These are phyloP conservation scores for Triticum dicoccoides DNA, from an alignment of 176 grass and related monocot genomes.

Conservation along the genomic window DNA sequence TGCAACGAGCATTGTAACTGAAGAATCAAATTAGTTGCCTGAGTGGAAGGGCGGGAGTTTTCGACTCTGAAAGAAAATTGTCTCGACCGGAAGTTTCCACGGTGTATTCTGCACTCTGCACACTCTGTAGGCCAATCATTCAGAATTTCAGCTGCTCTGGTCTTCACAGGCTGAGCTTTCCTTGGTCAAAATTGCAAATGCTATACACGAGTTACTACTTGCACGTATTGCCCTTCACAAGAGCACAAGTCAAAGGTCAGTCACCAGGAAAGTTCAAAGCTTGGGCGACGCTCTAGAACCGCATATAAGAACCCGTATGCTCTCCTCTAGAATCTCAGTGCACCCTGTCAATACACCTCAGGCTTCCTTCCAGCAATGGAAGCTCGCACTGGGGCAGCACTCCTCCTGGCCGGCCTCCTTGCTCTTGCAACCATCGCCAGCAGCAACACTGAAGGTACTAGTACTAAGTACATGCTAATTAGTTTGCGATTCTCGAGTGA, in stretches of 20 bases:
- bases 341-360: too few species aligned
- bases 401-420: too few species aligned
- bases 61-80: not conserved
- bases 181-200: not conserved
- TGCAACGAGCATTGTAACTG: not conserved
- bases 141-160: too few species aligned
- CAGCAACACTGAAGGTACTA: conserved; percentile 23
- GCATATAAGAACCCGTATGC: too few species aligned
- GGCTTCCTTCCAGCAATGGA: too few species aligned
- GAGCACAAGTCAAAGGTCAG: not conserved
- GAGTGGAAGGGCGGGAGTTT: not conserved
- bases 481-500: not conserved
- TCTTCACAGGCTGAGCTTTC: not conserved
- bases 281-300: too few species aligned
- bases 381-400: too few species aligned
- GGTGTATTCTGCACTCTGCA: too few species aligned
- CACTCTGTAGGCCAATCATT: too few species aligned
- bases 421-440: too few species aligned
- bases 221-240: not conserved
- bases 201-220: not conserved
- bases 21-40: not conserved
- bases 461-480: too few species aligned
- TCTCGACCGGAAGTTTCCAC: not conserved
- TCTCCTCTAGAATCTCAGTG: too few species aligned
- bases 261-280: not conserved